These are phyloP conservation scores for Paramecium tetraurelia DNA, from an alignment of 73 alveolate genomes.

Conservation along the genomic window DNA sequence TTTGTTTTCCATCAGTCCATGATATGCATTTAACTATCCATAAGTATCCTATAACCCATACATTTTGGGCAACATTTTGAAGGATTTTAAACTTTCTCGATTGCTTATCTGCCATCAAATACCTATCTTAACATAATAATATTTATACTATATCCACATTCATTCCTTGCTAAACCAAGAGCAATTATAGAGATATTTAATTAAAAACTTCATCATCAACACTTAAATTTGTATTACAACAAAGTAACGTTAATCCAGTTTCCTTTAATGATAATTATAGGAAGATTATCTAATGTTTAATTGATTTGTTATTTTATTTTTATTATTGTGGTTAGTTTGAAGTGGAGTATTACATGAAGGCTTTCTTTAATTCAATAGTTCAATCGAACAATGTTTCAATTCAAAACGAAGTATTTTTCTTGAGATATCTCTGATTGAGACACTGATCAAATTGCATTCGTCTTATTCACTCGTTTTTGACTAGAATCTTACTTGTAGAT, in stretches of 20 bases:
- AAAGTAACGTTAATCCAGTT: neutral
- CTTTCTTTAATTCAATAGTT: neutral
- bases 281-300: neutral
- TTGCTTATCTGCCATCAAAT: slow-evolving; percentile 56
- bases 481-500: slow-evolving; percentile 8
- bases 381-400: neutral
- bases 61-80: slow-evolving; percentile 32
- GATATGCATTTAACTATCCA: slow-evolving; percentile 61
- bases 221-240: slow-evolving; percentile 17
- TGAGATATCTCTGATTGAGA: neutral
- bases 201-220: slow-evolving; percentile 63
- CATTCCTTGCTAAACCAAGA: neutral
- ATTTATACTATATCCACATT: slow-evolving; percentile 28
- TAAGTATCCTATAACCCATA: slow-evolving; percentile 33
- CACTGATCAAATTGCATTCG: neutral
- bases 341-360: neutral
- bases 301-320: neutral
- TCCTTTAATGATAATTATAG: neutral
- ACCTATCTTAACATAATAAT: slow-evolving; percentile 17
- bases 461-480: neutral
- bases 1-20: slow-evolving; percentile 62
- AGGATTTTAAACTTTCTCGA: slow-evolving; percentile 7
- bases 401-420: neutral
- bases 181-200: neutral
- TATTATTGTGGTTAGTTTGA: neutral